phyloP scores from a whole-genome alignment of 2,329 filamentous ascomycete species.

The Epichloe glyceriae region DNA sequence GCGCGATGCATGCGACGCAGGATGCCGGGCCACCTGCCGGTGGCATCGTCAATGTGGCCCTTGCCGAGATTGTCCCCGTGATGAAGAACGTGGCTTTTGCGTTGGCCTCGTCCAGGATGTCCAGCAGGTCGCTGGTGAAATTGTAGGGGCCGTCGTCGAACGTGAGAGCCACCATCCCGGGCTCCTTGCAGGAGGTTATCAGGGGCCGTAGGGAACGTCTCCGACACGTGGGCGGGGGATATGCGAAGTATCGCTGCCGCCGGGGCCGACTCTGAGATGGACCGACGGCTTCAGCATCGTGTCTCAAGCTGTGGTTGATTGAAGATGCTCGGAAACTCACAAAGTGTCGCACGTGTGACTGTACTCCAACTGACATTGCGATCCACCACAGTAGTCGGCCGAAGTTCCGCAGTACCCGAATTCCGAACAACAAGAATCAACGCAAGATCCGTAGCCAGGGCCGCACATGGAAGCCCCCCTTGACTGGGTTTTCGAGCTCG shows the following conservation, averaged over 20 bases:
- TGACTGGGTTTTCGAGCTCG: background rate
- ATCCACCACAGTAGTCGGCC: slow-evolving; percentile 22
- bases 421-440: slow-evolving; percentile 24
- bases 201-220: slow-evolving; percentile 21
- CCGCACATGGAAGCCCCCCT: slow-evolving; percentile 15
- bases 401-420: slow-evolving; percentile 24
- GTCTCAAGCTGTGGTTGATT: too few relatives aligned
- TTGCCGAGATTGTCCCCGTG: slow-evolving; percentile 27
- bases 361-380: slow-evolving; percentile 26
- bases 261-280: slow-evolving; percentile 7
- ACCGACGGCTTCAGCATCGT: too few relatives aligned
- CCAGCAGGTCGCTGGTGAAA: slow-evolving; percentile 29
- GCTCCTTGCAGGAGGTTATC: slow-evolving; percentile 23
- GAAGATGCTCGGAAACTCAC: slow-evolving; percentile 17
- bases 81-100: slow-evolving; percentile 30
- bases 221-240: slow-evolving; percentile 20
- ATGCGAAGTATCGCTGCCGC: slow-evolving; percentile 18
- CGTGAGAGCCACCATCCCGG: slow-evolving; percentile 29
- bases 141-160: slow-evolving; percentile 34
- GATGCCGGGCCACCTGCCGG: slow-evolving; percentile 21
- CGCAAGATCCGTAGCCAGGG: slow-evolving; percentile 21
- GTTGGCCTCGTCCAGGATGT: slow-evolving; percentile 18
- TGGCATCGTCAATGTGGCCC: slow-evolving; percentile 25
- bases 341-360: slow-evolving; percentile 28
- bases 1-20: slow-evolving; percentile 27